phyloP scores from a whole-genome alignment of 176 grass and related monocot genomes.

The Carex scoparia region DNA sequence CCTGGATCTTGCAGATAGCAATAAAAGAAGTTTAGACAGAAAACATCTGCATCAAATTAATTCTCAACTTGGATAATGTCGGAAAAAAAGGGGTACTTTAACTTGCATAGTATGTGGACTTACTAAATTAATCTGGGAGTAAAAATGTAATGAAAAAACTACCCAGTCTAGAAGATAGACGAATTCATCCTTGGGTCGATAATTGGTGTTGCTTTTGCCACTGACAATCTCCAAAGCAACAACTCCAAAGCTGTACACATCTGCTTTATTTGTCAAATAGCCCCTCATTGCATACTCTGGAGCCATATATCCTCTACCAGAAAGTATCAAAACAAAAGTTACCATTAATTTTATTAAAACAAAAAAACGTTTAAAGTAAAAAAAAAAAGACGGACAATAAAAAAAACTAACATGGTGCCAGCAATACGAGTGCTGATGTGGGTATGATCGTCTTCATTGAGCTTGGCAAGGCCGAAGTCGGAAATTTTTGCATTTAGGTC shows the following conservation, averaged over 20 bases:
- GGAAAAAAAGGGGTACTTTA: neutral
- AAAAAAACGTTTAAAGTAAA: neutral
- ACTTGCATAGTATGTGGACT: neutral
- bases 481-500: slow-evolving; percentile 87
- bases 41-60: neutral
- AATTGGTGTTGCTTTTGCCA: slow-evolving; percentile 94
- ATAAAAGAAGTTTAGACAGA: neutral
- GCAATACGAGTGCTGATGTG: slow-evolving; percentile 92
- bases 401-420: slow-evolving; percentile 72
- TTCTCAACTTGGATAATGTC: neutral
- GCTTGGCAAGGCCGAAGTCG: slow-evolving; percentile 92
- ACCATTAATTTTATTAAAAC: neutral
- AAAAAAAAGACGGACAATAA: slow-evolving; percentile 1
- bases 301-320: slow-evolving; percentile 86
- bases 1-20: neutral
- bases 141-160: slow-evolving; percentile 14
- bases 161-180: slow-evolving; percentile 97
- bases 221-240: slow-evolving; percentile 89
- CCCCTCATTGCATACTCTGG: slow-evolving; percentile 98
- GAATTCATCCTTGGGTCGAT: slow-evolving; percentile 85
- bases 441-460: slow-evolving; percentile 81
- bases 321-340: neutral
- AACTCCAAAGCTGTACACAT: slow-evolving; percentile 90
- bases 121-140: neutral
- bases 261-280: slow-evolving; percentile 91